These are phyloP conservation scores for Trapa bicornis DNA, from an alignment of 345 rosid genomes.

Conservation along the genomic window DNA sequence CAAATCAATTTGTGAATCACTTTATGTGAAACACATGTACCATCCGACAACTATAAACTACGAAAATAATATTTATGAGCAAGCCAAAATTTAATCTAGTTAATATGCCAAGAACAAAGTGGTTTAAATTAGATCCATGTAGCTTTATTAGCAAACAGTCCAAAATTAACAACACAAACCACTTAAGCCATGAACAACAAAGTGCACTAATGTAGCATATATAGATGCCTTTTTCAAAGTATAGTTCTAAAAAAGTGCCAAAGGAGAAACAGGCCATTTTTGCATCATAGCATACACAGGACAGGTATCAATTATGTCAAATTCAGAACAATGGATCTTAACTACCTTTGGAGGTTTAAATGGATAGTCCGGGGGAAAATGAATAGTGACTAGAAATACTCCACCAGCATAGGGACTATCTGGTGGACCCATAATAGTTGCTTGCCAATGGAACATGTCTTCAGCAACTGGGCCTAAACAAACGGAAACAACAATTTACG, in stretches of 20 bases:
- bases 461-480: slow-evolving; percentile 42
- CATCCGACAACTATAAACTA: background rate
- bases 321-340: background rate
- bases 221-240: no score
- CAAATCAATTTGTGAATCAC: background rate
- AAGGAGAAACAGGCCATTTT: background rate
- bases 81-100: no score
- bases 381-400: slow-evolving; percentile 46
- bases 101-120: no score
- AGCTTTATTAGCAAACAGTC: no score
- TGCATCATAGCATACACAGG: background rate
- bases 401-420: slow-evolving; percentile 51
- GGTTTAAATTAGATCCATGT: no score
- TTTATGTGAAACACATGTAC: background rate
- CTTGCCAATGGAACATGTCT: slow-evolving; percentile 61
- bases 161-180: no score
- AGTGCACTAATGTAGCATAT: no score
- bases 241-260: no score
- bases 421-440: slow-evolving; percentile 54
- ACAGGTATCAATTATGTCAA: background rate
- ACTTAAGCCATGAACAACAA: no score
- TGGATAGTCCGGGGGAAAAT: slow-evolving; percentile 56
- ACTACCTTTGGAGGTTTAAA: slow-evolving; percentile 54
- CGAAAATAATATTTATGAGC: background rate
- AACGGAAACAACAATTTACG: slow-evolving; percentile 5